Evolutionary conservation across 148 eudicot genomes (phyloP).

Genomic region (Chenopodium album): DNA sequence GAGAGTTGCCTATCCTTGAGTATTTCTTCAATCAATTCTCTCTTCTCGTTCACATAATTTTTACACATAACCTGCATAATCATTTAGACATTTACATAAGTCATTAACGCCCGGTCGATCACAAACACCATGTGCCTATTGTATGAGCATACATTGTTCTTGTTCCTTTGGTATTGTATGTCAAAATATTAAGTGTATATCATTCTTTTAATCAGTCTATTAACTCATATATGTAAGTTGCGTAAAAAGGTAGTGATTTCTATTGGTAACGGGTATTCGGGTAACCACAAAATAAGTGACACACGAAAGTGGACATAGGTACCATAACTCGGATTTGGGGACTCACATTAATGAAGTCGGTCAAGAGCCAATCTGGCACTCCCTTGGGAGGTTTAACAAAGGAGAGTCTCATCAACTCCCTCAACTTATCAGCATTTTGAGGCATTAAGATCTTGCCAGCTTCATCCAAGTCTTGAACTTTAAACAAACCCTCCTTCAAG

Average conservation of each 20-base stretch:
- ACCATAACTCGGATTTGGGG: too few relatives aligned
- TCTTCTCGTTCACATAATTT: slow-evolving; percentile 51
- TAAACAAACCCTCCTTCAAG: slow-evolving; percentile 60
- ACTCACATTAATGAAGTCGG: slow-evolving; percentile 72
- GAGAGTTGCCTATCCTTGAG: slow-evolving; percentile 45
- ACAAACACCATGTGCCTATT: neutral
- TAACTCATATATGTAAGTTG: too few relatives aligned
- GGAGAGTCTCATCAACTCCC: slow-evolving; percentile 62
- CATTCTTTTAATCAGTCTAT: too few relatives aligned
- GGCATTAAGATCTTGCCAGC: slow-evolving; percentile 67
- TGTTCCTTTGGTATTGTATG: too few relatives aligned
- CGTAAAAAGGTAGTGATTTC: too few relatives aligned
- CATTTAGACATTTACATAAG: neutral
- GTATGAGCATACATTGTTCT: neutral
- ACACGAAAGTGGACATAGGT: neutral
- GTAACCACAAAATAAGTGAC: neutral
- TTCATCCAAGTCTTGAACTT: slow-evolving; percentile 66
- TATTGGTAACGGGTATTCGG: too few relatives aligned
- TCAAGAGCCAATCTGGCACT: slow-evolving; percentile 60
- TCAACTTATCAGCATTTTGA: slow-evolving; percentile 65
- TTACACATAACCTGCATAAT: slow-evolving; percentile 67
- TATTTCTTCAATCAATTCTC: slow-evolving; percentile 55
- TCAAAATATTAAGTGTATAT: too few relatives aligned
- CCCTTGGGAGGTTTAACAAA: slow-evolving; percentile 59
- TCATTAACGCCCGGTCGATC: neutral